phyloP scores from a whole-genome alignment of 805 yeast species.

The Ogataea paraovalis region DNA sequence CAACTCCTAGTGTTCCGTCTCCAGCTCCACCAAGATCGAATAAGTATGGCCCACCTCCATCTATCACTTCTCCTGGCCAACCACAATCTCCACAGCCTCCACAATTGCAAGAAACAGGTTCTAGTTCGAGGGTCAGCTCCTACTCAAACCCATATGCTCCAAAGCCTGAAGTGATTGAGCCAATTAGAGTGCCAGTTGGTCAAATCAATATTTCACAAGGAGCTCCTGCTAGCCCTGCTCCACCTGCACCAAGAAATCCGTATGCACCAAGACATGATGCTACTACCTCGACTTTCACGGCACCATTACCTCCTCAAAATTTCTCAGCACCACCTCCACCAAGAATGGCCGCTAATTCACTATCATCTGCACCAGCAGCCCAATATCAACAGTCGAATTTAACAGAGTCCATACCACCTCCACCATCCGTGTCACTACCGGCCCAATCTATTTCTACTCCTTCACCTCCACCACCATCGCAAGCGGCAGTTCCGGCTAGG shows the following conservation, averaged over 20 bases:
- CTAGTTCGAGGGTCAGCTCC: constrained; percentile 11
- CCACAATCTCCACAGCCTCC: constrained; percentile 18
- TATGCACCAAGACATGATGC: constrained; percentile 35
- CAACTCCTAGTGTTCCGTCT: constrained; percentile 10
- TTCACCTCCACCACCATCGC: constrained; percentile 13
- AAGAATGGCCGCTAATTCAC: neutral
- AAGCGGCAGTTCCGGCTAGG: constrained; percentile 4
- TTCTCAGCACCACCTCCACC: constrained; percentile 1
- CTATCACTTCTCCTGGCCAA: constrained; percentile 3
- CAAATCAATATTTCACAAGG: constrained; percentile 19
- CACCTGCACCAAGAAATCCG: constrained; percentile 26
- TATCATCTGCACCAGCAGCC: constrained; percentile 12
- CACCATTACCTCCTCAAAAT: constrained; percentile 16
- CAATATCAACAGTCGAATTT: constrained; percentile 10
- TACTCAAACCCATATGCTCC: constrained; percentile 36
- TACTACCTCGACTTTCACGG: constrained; percentile 7
- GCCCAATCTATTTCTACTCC: no score
- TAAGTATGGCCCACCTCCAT: constrained; percentile 17
- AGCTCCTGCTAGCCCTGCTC: constrained; percentile 11
- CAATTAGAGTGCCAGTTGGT: constrained; percentile 24
- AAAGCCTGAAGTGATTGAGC: constrained; percentile 23
- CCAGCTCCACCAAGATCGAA: constrained; percentile 14
- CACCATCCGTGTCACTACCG: constrained; percentile 16
- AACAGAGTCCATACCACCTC: constrained; percentile 12
- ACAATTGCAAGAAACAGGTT: constrained; percentile 20